Evolutionary conservation across 176 grass and related monocot genomes (phyloP), one percentile per base, ranked within the genome.

Genomic region (Poa pratensis): DNA sequence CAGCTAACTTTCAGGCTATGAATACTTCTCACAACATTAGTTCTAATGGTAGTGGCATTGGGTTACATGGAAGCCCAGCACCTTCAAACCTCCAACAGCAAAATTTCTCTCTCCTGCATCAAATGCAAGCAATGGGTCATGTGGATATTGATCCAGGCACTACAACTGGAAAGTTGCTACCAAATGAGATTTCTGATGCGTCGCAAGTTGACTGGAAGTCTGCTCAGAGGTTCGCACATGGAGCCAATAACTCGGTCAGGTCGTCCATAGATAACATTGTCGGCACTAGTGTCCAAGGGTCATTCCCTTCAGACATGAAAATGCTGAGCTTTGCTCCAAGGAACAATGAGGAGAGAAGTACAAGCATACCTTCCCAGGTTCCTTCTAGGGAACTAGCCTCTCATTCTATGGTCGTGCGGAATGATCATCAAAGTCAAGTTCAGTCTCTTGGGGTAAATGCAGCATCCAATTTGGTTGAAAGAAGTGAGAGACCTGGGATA

Each of bases 111-210:
- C 73, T 96, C 43, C 54, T 94, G 49, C 91, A 92, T 87, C 96
- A 99, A 86, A 92, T 99, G 82, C 90, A 94, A 83, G 60, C 90
- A 64, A 88, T 94, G 90, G 89, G 89, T 39, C 90, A 83, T 61
- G 82, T 77, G 3, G 88, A 96, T 83, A 52, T 81, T 70, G 90
- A 91, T 94, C 75, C 90, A 87, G 87, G 82, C 32, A 92, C 84
- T 80, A 77, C 76, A 51, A 9, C 72, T 87, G 93, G 84, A 57
- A 99, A 96, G 70, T 76, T 60, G 49, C 70, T 83, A 89, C 77
- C 82, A 73, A 65, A 84, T 87, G 89, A 94, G 34, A 65, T 79
- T 92, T 83, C 91, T 62, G 90, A 92, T 64, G 82, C 86, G 70
- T 88, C 82, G 9, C 89, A 86, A 65, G 72, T 82, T 80, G 86